Evolutionary conservation across 2,329 filamentous ascomycete species (phyloP).

Genomic region (Periconia sp.): DNA sequence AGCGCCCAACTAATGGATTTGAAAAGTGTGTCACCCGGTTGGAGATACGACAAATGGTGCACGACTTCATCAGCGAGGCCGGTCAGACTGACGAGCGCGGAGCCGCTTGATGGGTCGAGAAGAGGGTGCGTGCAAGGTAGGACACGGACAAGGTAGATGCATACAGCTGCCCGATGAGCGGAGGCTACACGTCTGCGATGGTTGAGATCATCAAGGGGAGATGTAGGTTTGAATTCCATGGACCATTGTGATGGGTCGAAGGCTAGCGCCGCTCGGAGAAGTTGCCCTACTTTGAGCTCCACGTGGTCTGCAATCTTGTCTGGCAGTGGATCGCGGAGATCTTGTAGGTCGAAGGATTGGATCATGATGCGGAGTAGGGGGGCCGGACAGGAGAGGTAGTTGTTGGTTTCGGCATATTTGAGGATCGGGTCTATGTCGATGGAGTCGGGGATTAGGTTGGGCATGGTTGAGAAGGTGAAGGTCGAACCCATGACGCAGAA

Average conservation of each 20-base stretch:
- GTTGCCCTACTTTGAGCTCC: conserved; percentile 25
- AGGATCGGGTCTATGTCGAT: conserved; percentile 38
- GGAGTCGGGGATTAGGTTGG: conserved; percentile 30
- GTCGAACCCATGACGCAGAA: conserved; percentile 40
- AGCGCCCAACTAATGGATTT: conserved; percentile 64
- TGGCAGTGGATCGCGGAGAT: conserved; percentile 17
- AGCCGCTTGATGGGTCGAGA: conserved; percentile 44
- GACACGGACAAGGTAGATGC: conserved; percentile 40
- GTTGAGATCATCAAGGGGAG: conserved; percentile 35
- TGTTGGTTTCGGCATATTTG: conserved; percentile 44
- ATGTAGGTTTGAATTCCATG: conserved; percentile 30
- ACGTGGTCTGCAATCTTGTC: conserved; percentile 15
- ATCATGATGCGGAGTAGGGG: conserved; percentile 41
- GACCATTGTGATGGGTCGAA: conserved; percentile 40
- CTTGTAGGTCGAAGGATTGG: conserved; percentile 36
- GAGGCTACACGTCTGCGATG: conserved; percentile 40
- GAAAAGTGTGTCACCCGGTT: conserved; percentile 55
- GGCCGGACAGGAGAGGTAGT: conserved; percentile 42
- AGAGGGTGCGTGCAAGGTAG: conserved; percentile 35
- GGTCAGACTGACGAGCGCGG: conserved; percentile 36
- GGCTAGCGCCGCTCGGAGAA: conserved; percentile 28
- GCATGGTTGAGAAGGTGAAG: conserved; percentile 29
- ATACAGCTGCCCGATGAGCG: conserved; percentile 44
- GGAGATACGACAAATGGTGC: conserved; percentile 53
- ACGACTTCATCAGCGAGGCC: conserved; percentile 54